Evolutionary conservation across 176 grass and related monocot species (phyloP), one percentile per base, ranked within the genome.

Genomic region (maize (Zea mays)): DNA sequence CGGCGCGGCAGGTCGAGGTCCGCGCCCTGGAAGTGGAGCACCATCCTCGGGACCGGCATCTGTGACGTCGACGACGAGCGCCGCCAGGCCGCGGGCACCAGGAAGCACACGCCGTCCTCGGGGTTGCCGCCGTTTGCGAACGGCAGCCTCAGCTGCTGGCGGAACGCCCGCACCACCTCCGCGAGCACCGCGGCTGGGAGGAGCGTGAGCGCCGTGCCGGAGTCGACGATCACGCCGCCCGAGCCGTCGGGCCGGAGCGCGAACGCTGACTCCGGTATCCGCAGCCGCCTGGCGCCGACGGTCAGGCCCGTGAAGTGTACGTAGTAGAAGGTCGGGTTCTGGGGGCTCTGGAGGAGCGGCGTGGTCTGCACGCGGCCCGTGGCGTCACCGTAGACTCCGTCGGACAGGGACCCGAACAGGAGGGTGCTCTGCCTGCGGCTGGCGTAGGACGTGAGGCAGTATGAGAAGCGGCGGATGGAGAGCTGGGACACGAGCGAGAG

Each of bases 401-500:
- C 81, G 33, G 85, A 55, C 1, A 88, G 83, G 13, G 90, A 82
- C 0, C 93, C 93, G 71, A 97, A 87, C 27, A 48, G 44, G 33
- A 97, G 90, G 16, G 76, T 55, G 75, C 86, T 76, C 79, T 16
- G 85, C 69, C 69, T 83, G 16, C 55, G 35, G 58, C 71, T 74
- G 58, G 33, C 20, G 80, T 76, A 71, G 73, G 78, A 44, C 71
- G 84, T 89, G 73, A 91, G 79, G 80, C 93, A 97, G 81, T 93
- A 90, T 54, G 93, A 85, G 81, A 97, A 97, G n/a, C 83, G 78
- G 2, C 44, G 52, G 46, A 93, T 62, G 39, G 77, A 60, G 38
- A 93, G 67, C 88, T 97, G 93, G 0, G 93, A 89, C 40, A 93
- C 80, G 39, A 97, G 73, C 8, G 93, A 97, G 7, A 81, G 86